A percentile compares a stretch with the other conserved stretches of the same genome.
phyloP scores from a whole-genome alignment of 2,329 filamentous ascomycete genomes.

The Aureobasidium leucospermi region DNA sequence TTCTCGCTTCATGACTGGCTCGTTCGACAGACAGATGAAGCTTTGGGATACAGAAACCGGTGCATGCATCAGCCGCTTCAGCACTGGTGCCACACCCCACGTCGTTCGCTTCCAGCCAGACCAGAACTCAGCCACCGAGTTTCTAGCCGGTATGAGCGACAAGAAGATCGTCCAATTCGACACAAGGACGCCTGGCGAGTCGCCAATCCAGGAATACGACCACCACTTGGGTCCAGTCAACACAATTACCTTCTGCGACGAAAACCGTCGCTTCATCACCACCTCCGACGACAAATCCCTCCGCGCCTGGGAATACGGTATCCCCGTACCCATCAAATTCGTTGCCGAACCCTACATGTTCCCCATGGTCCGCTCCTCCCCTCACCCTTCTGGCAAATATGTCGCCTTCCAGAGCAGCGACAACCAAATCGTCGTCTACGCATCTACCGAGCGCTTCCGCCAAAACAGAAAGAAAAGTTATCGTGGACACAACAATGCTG shows the following conservation, averaged over 20 bases:
- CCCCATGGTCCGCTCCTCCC: slow-evolving; percentile 75
- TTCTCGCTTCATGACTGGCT: slow-evolving; percentile 79
- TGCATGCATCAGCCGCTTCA: slow-evolving; percentile 78
- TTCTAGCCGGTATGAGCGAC: slow-evolving; percentile 93
- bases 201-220: slow-evolving; percentile 89
- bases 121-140: slow-evolving; percentile 71
- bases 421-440: slow-evolving; percentile 96
- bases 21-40: slow-evolving; percentile 93
- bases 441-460: slow-evolving; percentile 87
- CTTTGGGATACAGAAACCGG: slow-evolving; percentile 98
- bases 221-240: slow-evolving; percentile 97
- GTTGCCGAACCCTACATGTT: slow-evolving; percentile 84
- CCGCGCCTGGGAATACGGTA: slow-evolving; percentile 96
- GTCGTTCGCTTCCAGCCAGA: slow-evolving; percentile 89
- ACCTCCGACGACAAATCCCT: slow-evolving; percentile 96
- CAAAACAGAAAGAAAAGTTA: slow-evolving; percentile 98
- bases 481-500: slow-evolving; percentile 90
- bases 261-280: slow-evolving; percentile 91
- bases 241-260: slow-evolving; percentile 92
- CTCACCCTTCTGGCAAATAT: slow-evolving; percentile 87
- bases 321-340: slow-evolving; percentile 97
- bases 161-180: slow-evolving; percentile 99
- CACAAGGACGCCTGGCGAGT: slow-evolving; percentile 58
- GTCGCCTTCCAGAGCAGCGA: slow-evolving; percentile 89
- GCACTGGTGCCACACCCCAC: slow-evolving; percentile 89